phyloP scores from a whole-genome alignment of 805 yeast species.

The Cyberlindnera mrakii region DNA sequence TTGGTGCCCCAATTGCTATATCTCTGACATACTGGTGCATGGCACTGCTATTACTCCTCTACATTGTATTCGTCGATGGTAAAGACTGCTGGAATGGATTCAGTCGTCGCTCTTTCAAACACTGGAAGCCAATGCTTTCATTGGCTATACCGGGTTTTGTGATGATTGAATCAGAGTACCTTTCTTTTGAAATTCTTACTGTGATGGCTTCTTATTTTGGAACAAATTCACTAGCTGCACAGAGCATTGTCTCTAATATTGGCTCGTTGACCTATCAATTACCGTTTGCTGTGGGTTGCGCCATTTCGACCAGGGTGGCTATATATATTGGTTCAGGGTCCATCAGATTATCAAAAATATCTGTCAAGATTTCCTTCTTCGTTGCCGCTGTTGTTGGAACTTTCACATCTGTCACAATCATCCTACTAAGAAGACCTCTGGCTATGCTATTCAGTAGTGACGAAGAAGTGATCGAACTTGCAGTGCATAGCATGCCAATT shows the following conservation, averaged over 20 bases:
- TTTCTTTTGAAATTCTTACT: constrained; percentile 70
- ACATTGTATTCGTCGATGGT: constrained; percentile 48
- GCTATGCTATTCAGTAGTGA: constrained; percentile 60
- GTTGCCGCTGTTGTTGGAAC: constrained; percentile 47
- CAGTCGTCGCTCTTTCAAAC: constrained; percentile 38
- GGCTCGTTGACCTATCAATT: constrained; percentile 63
- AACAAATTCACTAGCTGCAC: constrained; percentile 45
- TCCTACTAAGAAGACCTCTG: constrained; percentile 40
- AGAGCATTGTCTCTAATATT: constrained; percentile 43
- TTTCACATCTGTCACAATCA: constrained; percentile 41
- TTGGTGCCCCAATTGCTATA: constrained; percentile 82
- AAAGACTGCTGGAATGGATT: constrained; percentile 68
- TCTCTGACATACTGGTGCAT: constrained; percentile 68
- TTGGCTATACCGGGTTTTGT: constrained; percentile 68
- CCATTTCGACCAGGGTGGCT: constrained; percentile 68
- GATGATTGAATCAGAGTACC: constrained; percentile 70
- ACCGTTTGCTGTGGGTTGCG: constrained; percentile 70
- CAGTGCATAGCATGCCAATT: constrained; percentile 54
- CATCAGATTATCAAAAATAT: constrained; percentile 37
- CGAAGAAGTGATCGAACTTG: constrained; percentile 44
- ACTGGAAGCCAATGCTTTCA: constrained; percentile 53
- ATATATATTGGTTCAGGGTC: constrained; percentile 60
- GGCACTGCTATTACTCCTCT: constrained; percentile 25
- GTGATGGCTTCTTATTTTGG: constrained; percentile 52
- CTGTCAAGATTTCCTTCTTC: constrained; percentile 35